A percentile compares a stretch with the other conserved stretches of the same genome.
These are phyloP conservation scores for Eimeria praecox DNA, from an alignment of 169 alveolate genomes.

Conservation along the genomic window DNA sequence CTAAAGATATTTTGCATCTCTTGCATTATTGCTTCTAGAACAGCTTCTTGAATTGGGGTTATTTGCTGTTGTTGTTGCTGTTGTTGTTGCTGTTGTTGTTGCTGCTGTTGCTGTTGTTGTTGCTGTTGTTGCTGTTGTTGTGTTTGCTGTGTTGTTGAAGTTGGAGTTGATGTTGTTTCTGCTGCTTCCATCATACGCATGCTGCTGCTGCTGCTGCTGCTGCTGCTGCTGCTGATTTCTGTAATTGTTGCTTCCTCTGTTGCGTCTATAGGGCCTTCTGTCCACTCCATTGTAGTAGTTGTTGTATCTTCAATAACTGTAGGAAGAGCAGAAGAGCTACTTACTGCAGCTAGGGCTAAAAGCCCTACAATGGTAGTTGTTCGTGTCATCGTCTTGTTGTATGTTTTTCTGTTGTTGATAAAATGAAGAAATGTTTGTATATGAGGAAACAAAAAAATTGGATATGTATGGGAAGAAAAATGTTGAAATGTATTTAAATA, in stretches of 20 bases:
- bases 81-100: neutral
- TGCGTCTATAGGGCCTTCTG: neutral
- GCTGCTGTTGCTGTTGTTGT: neutral
- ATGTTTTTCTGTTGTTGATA: neutral
- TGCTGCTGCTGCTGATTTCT: conserved; percentile 3
- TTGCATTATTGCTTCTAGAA: conserved; percentile 10
- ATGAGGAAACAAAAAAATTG: neutral
- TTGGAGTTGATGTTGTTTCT: neutral
- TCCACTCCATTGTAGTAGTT: neutral
- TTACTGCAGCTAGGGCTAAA: conserved; percentile 47
- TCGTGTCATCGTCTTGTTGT: conserved; percentile 16
- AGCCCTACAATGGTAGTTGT: conserved; percentile 20
- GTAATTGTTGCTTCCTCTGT: neutral
- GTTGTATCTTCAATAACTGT: neutral
- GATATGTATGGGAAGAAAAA: neutral
- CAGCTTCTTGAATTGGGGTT: neutral
- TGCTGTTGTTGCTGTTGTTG: neutral
- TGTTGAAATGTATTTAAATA: too few species aligned
- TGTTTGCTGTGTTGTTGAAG: neutral
- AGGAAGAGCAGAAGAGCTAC: conserved; percentile 6
- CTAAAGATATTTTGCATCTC: conserved; percentile 7
- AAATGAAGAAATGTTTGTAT: neutral
- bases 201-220: neutral
- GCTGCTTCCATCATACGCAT: conserved; percentile 23
- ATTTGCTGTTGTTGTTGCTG: neutral